Base-by-base conservation (phyloP, 495 filamentous ascomycete species). In the Cryomyces minteri region DNA sequence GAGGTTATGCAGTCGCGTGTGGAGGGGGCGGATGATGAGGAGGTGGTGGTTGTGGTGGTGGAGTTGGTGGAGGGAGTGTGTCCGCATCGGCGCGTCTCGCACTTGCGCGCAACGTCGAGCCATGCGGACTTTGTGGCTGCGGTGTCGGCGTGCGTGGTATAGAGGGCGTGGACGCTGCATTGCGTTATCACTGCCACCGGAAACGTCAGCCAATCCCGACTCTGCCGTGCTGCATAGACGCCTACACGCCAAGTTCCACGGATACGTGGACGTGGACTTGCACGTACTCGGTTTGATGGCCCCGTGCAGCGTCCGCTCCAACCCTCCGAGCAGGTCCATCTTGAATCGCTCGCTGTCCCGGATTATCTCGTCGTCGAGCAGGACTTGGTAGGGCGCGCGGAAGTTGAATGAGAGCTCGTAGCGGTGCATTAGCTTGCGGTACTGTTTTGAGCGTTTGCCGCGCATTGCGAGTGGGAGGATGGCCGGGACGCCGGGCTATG, bases 391-490 rank as follows among this genome's bases (percentile, higher is more conserved):
- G 5, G 88, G 85, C 58, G 87, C 82, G 45, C 88, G 83, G 61
- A 94, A 94, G 25, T 80, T 79, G 51, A 88, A 92, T 41, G 70
- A 73, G 49, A 85, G 67, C 55, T 75, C 74, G 74, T 86, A 96
- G 56, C 87, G 77, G 53, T 83, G 76, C 86, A 99, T 95, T 47
- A 95, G 73, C 76, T 93, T 93, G 57, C 84, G 79, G 64, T 96
- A 98, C 59, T 86, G 82, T 67, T 95, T 98, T 5, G 82, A 79
- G 50, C 90, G 77, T 62, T 95, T 95, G 47, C 84, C 87, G 56
- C 82, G 75, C 85, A 93, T 93, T 49, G 58, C 74, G 54, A 46
- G 52, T 37, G 46, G 39, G 32, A 44, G 33, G 40, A 48, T 33
- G n/a, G 32, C 40, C 31, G 34, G 39, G 18, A 25, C 18, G 18